phyloP scores from a whole-genome alignment of 441 rosid species.

The Brassica hybrid region DNA sequence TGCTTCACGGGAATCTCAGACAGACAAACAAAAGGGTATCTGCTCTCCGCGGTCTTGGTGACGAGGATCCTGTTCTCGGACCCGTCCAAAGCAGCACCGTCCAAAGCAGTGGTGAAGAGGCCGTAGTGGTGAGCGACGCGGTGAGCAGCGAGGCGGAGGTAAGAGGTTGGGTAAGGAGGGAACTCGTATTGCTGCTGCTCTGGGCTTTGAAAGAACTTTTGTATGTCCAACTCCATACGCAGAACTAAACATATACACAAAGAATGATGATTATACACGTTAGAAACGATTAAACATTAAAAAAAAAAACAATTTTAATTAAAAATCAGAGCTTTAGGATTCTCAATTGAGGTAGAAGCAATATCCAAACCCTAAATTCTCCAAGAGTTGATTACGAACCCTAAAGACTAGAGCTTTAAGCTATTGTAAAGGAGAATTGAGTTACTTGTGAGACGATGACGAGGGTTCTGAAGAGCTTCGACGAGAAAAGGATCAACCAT shows the following conservation, averaged over 20 bases:
- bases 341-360: slow-evolving; percentile 21
- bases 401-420: slow-evolving; percentile 11
- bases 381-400: slow-evolving; percentile 13
- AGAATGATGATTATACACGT: too few species aligned
- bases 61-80: slow-evolving; percentile 68
- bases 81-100: slow-evolving; percentile 75
- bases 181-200: slow-evolving; percentile 86
- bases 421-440: slow-evolving; percentile 16
- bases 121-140: slow-evolving; percentile 98
- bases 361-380: slow-evolving; percentile 26
- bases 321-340: slow-evolving; percentile 6
- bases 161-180: slow-evolving; percentile 85
- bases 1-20: slow-evolving; percentile 83
- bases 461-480: slow-evolving; percentile 96
- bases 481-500: slow-evolving; percentile 91
- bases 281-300: background rate
- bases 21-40: slow-evolving; percentile 72
- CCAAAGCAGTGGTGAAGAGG: slow-evolving; percentile 71
- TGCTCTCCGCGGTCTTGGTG: slow-evolving; percentile 66
- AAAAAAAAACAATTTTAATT: background rate
- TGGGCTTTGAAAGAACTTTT: slow-evolving; percentile 75
- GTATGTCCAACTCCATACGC: slow-evolving; percentile 96
- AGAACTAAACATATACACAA: slow-evolving; percentile 53
- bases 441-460: slow-evolving; percentile 93
- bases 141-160: slow-evolving; percentile 94